Evolutionary conservation across 2,329 filamentous ascomycete genomes (phyloP).

Genomic region (Epichloe scottii): DNA sequence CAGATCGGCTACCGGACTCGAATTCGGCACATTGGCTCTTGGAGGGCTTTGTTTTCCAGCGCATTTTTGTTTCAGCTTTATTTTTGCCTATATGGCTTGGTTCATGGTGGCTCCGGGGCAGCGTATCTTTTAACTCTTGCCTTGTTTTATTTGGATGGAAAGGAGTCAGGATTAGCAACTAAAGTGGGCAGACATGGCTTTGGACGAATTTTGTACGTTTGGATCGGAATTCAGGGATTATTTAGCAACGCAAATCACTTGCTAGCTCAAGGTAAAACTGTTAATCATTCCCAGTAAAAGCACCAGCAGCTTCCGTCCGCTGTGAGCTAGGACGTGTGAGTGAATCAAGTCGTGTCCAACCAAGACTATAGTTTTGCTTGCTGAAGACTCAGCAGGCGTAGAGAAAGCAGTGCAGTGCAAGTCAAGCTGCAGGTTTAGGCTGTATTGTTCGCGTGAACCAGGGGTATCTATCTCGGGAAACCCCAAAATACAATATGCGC

Average conservation of each 20-base stretch:
- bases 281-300: neutral
- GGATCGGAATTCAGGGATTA: neutral
- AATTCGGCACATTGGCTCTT: neutral
- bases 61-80: slow-evolving; percentile 1
- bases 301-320: too few relatives aligned
- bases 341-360: too few relatives aligned
- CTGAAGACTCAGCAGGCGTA: too few relatives aligned
- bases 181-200: neutral
- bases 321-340: too few relatives aligned
- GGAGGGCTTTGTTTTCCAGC: neutral
- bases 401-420: neutral
- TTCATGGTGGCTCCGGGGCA: neutral
- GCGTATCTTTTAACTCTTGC: neutral
- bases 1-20: neutral
- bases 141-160: slow-evolving; percentile 2
- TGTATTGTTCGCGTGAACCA: neutral
- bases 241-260: neutral
- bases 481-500: neutral
- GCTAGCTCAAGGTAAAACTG: neutral
- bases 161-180: slow-evolving; percentile 4
- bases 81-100: slow-evolving; percentile 1
- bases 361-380: too few relatives aligned
- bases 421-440: neutral
- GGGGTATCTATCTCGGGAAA: slow-evolving; percentile 3
- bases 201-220: slow-evolving; percentile 4